Conservation (phyloP, 495 filamentous ascomycete genomes). For the Penicilliopsis zonata region DNA sequence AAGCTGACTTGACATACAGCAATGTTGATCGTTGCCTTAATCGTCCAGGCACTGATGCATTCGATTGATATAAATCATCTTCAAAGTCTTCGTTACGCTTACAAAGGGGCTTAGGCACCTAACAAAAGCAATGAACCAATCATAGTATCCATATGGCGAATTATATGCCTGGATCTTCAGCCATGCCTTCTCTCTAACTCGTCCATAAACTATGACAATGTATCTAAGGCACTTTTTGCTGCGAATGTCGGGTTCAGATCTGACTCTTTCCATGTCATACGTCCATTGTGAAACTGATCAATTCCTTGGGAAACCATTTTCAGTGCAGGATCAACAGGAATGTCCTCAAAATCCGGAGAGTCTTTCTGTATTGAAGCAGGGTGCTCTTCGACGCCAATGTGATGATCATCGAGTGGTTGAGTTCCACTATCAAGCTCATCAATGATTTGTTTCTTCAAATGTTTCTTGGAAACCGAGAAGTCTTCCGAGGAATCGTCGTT, state of each 20-base stretch:
- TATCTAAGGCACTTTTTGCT: background rate
- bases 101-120: constrained; percentile 34
- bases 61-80: constrained; percentile 33
- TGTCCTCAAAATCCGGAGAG: constrained; percentile 19
- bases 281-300: background rate
- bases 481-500: constrained; percentile 30
- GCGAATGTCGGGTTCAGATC: background rate
- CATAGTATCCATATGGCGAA: too few relatives aligned
- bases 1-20: constrained; percentile 13
- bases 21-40: constrained; percentile 20
- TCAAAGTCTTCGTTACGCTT: constrained; percentile 36
- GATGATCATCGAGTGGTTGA: constrained; percentile 25
- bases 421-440: constrained; percentile 29
- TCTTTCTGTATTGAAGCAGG: constrained; percentile 12
- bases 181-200: too few relatives aligned
- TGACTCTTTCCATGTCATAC: too few relatives aligned
- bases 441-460: too few relatives aligned
- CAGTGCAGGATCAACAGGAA: constrained; percentile 42
- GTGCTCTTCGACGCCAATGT: constrained; percentile 15
- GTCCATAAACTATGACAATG: too few relatives aligned
- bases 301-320: constrained; percentile 1
- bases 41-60: constrained; percentile 27
- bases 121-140: too few relatives aligned
- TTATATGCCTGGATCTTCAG: too few relatives aligned
- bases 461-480: too few relatives aligned